Percentiles rank a stretch among this genome's conserved stretches.
Evolutionary conservation across 495 filamentous ascomycete genomes (phyloP).

Genomic region (Penicillium silybi): DNA sequence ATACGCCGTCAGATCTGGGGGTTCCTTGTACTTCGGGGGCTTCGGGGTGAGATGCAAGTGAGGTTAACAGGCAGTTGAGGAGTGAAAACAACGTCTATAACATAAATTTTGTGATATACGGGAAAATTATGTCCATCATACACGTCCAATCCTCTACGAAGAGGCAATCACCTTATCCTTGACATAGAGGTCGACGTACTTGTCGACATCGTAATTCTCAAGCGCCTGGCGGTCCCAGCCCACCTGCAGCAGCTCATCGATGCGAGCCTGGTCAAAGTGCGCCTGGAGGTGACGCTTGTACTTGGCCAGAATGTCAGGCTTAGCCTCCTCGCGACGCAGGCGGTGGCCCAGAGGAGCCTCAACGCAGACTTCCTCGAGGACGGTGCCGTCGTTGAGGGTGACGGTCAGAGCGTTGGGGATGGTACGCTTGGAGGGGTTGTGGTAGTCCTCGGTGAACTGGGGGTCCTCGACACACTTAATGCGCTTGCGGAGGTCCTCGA

Average conservation of each 20-base stretch:
- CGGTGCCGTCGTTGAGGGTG: conserved; percentile 90
- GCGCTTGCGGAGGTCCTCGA: conserved; percentile 84
- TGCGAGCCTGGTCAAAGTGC: conserved; percentile 71
- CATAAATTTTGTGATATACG: conserved; percentile 17
- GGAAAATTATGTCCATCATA: conserved; percentile 18
- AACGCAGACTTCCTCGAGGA: conserved; percentile 84
- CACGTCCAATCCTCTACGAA: conserved; percentile 15
- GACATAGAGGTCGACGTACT: conserved; percentile 94
- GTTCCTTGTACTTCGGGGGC: conserved; percentile 28
- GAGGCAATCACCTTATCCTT: conserved; percentile 52
- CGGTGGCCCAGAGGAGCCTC: conserved; percentile 94
- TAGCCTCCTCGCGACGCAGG: conserved; percentile 89
- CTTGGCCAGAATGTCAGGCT: conserved; percentile 91
- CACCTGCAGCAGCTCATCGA: conserved; percentile 73
- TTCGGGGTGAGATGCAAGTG: conserved; percentile 32
- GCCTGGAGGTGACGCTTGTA: conserved; percentile 87
- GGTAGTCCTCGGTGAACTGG: conserved; percentile 91
- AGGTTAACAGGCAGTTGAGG: too few relatives aligned
- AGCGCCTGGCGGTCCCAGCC: conserved; percentile 68
- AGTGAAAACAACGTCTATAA: conserved; percentile 4
- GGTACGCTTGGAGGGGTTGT: conserved; percentile 84
- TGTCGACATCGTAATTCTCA: conserved; percentile 78
- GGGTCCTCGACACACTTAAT: conserved; percentile 96
- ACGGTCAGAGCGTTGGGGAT: conserved; percentile 96
- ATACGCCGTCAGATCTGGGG: conserved; percentile 32